Evolutionary conservation across 2,329 filamentous ascomycete species (phyloP), one percentile per base, ranked within the genome.

Genomic region (Chrysoporthe cubensis): DNA sequence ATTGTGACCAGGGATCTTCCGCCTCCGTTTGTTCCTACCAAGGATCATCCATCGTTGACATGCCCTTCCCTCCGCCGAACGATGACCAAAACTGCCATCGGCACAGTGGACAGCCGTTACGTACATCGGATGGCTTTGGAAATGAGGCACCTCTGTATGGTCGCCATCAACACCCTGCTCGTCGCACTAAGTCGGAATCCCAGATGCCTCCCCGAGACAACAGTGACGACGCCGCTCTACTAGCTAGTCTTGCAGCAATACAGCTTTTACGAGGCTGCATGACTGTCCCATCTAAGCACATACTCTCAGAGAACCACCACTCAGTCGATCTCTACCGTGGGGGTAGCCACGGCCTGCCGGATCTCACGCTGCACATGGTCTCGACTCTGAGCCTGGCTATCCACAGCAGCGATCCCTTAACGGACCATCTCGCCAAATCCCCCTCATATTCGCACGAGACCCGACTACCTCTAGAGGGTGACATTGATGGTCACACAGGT

Each of bases 221-320:
- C 21, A 8, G 48, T 13, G 60, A 26, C n/a, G 14, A 26, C 26
- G 26, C 26, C 37, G 42, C 54, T 9, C 14, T 63, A 4, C 18
- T 72, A 59, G 69, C 59, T 11, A 69, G 48, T 14, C 56, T 71
- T 21, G 71, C 66, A 13, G 68, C 70, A 4, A 63, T 67, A 18
- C 68, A 68, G 37, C 66, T 70, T 21, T 32, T 71, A 26, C 52
- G 50, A 34, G 70, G 62, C 34, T 71, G 66, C 26, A 26, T 42
- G 34, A 37, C 57, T 9, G 9, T 4, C 3, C 9, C 52, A 5
- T 14, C 4, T 0, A 50, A 44, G 14, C 60, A 52, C 18, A 21
- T 5, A n/a, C 9, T 26, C 34, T 40, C 8, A 4, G 8, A 26
- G 11, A 8, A 4, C 5, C 21, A n/a, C n/a, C 56, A 16, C n/a